A percentile compares a stretch with the other conserved stretches of the same genome.
Conservation (phyloP, 2,329 filamentous ascomycete genomes). For the Nigrograna mackinnonii region DNA sequence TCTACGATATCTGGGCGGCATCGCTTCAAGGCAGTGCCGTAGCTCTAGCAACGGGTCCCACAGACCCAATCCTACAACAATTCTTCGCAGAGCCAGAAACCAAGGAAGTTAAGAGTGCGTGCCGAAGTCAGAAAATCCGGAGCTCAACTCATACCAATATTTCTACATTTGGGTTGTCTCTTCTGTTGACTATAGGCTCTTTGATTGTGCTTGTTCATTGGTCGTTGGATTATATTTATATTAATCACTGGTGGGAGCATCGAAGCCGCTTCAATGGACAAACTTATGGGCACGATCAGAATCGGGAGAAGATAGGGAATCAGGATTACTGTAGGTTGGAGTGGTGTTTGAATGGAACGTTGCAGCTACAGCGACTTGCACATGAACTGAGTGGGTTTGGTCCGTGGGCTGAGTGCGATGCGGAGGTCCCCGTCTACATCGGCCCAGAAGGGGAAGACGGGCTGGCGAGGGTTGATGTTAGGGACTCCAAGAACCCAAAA, state of each 20-base stretch:
- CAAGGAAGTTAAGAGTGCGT: constrained; percentile 4
- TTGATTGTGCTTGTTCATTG: constrained; percentile 11
- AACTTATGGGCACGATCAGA: not conserved
- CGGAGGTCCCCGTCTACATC: constrained; percentile 7
- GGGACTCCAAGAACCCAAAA: constrained; percentile 1
- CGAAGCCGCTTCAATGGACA: not conserved
- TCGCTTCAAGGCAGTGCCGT: constrained; percentile 10
- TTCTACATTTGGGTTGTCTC: constrained; percentile 5
- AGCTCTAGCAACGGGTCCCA: constrained; percentile 3
- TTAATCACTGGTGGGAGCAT: not conserved
- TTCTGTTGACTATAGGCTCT: constrained; percentile 15
- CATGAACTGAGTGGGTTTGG: constrained; percentile 5
- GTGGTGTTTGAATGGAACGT: constrained; percentile 5
- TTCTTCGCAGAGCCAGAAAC: not conserved
- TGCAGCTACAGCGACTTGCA: constrained; percentile 12
- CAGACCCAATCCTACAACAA: not conserved
- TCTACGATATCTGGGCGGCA: constrained; percentile 9
- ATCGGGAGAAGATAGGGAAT: not conserved
- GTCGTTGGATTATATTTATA: constrained; percentile 6
- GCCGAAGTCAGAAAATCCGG: constrained; percentile 10
- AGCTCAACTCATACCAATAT: constrained; percentile 7
- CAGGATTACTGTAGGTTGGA: constrained; percentile 8
- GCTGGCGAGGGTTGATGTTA: constrained; percentile 8
- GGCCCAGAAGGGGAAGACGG: constrained; percentile 7
- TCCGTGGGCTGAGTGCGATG: constrained; percentile 5